These are phyloP conservation scores for Blastobotrys arbuscula DNA, from an alignment of 1,139 yeast species.

Conservation along the genomic window DNA sequence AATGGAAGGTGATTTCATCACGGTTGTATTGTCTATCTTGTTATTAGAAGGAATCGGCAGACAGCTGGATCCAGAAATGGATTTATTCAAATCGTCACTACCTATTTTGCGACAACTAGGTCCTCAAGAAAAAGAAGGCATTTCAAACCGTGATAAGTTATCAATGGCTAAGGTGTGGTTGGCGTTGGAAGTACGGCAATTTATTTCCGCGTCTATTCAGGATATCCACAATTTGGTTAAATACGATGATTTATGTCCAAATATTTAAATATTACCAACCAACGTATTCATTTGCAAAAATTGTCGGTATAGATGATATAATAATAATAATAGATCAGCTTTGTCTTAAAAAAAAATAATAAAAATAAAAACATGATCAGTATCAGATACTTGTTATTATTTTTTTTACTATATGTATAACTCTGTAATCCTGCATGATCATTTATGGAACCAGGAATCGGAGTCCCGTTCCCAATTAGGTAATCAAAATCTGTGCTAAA, in stretches of 20 bases:
- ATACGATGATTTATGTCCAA: conserved; percentile 58
- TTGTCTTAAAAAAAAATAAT: too few relatives aligned
- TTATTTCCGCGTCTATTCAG: conserved; percentile 77
- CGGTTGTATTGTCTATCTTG: conserved; percentile 86
- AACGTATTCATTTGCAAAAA: too few relatives aligned
- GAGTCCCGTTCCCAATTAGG: too few relatives aligned
- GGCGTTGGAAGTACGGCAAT: conserved; percentile 82
- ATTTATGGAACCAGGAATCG: too few relatives aligned
- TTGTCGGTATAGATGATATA: too few relatives aligned
- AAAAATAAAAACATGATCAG: too few relatives aligned
- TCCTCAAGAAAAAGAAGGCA: conserved; percentile 47
- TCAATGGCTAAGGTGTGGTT: conserved; percentile 90
- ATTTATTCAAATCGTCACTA: conserved; percentile 87
- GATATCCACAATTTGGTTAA: conserved; percentile 56
- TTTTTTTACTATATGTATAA: too few relatives aligned
- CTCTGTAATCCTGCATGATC: too few relatives aligned
- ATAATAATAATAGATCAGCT: too few relatives aligned
- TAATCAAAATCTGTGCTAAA: too few relatives aligned
- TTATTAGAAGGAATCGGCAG: conserved; percentile 92
- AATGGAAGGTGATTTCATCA: conserved; percentile 95
- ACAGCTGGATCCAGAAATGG: conserved; percentile 86
- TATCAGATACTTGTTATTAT: too few relatives aligned
- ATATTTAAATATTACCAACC: conserved; percentile 22
- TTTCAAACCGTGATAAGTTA: conserved; percentile 55
- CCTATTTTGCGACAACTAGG: conserved; percentile 86